Evolutionary conservation across 2,329 filamentous ascomycete genomes (phyloP), one percentile per base, ranked within the genome.

Genomic region (Penicillium janthinellum): DNA sequence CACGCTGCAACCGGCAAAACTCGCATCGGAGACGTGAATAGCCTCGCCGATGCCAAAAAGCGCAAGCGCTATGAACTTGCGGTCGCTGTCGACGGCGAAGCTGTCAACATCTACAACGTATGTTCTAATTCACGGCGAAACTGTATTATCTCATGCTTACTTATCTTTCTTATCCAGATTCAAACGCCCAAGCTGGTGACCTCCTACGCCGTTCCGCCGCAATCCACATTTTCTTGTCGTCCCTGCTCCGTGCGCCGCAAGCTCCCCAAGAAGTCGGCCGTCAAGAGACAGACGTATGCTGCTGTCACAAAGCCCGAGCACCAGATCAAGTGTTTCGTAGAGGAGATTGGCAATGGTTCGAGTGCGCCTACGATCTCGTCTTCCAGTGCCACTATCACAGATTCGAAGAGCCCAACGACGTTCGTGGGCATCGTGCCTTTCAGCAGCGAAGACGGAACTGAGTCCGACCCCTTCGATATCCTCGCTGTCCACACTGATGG

Each of bases 61-160:
- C 81, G 84, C 70, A 87, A 88, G 76, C 78, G 86, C 71, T 83
- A 86, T 67, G 86, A 88, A 69, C 78, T 88, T 54, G 84, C 79
- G 35, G 81, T 86, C 20, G 84, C 80, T 1, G 77, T 87, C 14
- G 85, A 88, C 70, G 85, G 85, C 41, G 84, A 88, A 70, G 82
- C 83, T 34, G 75, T 88, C 52, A 86, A 83, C 63, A 82, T 88
- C 38, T 88, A 88, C 75, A 85, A 86, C 74, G 86, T 88, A 77
- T 50, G 73, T 6, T 42, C 5, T 44, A 10, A 37, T 3, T 20
- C n/a, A 5, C 17, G 25, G 25, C 37, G 5, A 2, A 3, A 1
- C 7, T 6, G 28, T 4, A 2, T 15, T 3, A 20, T 15, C 37
- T n/a, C 14, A 48, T 47, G 4, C 3, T 22, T 34, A 14, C 5